Evolutionary conservation across 2,329 filamentous ascomycete genomes (phyloP).

Genomic region (Onygenales sp.): DNA sequence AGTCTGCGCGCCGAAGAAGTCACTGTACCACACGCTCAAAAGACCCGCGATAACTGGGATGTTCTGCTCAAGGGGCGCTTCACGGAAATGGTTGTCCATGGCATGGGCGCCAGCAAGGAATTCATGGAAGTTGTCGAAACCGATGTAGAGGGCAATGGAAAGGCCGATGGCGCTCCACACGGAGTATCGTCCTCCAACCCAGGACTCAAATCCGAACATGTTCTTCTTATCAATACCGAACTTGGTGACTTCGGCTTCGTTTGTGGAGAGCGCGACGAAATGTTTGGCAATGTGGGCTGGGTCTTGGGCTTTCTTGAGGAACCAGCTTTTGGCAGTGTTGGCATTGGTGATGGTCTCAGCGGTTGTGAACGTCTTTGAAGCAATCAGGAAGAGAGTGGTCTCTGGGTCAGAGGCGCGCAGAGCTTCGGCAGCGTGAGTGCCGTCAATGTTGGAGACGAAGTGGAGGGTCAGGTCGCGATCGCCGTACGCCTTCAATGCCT

Average conservation of each 20-base stretch:
- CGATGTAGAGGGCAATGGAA: slow-evolving; percentile 88
- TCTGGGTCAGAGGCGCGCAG: slow-evolving; percentile 83
- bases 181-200: slow-evolving; percentile 96
- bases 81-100: slow-evolving; percentile 97
- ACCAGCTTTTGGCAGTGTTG: slow-evolving; percentile 95
- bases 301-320: slow-evolving; percentile 77
- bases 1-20: slow-evolving; percentile 97
- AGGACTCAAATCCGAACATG: slow-evolving; percentile 99
- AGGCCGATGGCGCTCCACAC: slow-evolving; percentile 98
- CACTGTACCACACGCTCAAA: slow-evolving; percentile 94
- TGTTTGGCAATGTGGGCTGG: slow-evolving; percentile 77
- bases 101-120: slow-evolving; percentile 90
- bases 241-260: slow-evolving; percentile 89
- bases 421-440: slow-evolving; percentile 93
- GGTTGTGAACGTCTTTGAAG: slow-evolving; percentile 98
- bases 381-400: slow-evolving; percentile 96
- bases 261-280: slow-evolving; percentile 96
- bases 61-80: slow-evolving; percentile 84
- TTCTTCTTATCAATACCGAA: slow-evolving; percentile 98
- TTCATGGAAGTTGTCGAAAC: slow-evolving; percentile 94
- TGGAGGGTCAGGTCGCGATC: slow-evolving; percentile 79
- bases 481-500: slow-evolving; percentile 92
- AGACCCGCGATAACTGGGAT: slow-evolving; percentile 89
- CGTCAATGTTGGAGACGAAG: slow-evolving; percentile 99
- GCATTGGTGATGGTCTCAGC: slow-evolving; percentile 96